These are phyloP conservation scores for Pugionium cornutum DNA, from an alignment of 345 rosid genomes.

Conservation along the genomic window DNA sequence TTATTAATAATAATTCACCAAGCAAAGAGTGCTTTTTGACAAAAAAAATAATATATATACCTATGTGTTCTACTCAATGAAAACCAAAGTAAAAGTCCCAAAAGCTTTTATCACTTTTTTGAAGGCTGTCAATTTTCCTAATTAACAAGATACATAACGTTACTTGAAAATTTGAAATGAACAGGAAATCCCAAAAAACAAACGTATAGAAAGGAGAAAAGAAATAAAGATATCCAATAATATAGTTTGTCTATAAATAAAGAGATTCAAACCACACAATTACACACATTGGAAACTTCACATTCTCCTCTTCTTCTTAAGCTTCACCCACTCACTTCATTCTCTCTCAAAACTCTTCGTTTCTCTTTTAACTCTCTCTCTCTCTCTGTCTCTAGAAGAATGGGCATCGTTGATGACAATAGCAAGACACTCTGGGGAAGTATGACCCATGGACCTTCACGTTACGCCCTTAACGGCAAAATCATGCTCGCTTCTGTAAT, in stretches of 20 bases:
- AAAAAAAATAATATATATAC: neutral
- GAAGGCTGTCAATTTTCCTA: neutral
- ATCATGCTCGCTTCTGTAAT: constrained; percentile 57
- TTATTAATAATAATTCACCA: constrained; percentile 24
- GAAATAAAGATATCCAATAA: constrained; percentile 20
- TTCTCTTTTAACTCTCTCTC: neutral
- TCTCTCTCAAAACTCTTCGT: neutral
- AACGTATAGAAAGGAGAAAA: constrained; percentile 1
- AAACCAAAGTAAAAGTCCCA: constrained; percentile 11
- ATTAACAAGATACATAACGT: neutral
- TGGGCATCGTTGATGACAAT: constrained; percentile 17
- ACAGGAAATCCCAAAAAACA: constrained; percentile 2
- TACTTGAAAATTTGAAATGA: constrained; percentile 4
- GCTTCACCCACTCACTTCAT: constrained; percentile 18
- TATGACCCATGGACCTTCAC: constrained; percentile 19
- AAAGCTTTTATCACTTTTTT: constrained; percentile 17
- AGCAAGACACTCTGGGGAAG: constrained; percentile 28
- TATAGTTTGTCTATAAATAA: constrained; percentile 35
- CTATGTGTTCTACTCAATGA: neutral
- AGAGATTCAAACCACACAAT: constrained; percentile 27
- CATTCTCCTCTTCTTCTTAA: constrained; percentile 18
- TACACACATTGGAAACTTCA: constrained; percentile 23
- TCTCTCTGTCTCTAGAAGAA: constrained; percentile 19
- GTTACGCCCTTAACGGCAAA: constrained; percentile 53
- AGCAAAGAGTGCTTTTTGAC: constrained; percentile 24